A percentile compares a stretch with the other conserved stretches of the same genome.
These are phyloP conservation scores for Ophiostoma ips DNA, from an alignment of 2,329 filamentous ascomycete species.

Conservation along the genomic window DNA sequence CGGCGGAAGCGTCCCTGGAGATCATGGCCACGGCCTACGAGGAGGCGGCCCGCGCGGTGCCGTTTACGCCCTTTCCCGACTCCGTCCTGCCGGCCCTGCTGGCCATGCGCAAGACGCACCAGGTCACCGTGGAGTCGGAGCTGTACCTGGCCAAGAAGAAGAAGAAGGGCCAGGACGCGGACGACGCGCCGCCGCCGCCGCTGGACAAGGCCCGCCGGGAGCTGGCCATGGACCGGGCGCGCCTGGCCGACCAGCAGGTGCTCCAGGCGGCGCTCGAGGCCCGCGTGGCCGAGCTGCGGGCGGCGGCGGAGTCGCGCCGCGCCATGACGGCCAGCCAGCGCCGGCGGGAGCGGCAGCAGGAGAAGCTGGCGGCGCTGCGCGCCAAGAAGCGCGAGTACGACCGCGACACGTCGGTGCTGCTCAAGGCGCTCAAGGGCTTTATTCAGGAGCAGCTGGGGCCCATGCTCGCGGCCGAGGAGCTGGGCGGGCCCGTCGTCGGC, in stretches of 20 bases:
- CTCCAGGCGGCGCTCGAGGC: constrained; percentile 38
- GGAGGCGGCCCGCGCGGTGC: constrained; percentile 44
- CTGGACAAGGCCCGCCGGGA: constrained; percentile 13
- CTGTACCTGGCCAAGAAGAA: constrained; percentile 36
- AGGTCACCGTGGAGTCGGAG: constrained; percentile 50
- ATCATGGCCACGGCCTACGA: constrained; percentile 53
- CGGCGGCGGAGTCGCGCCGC: constrained; percentile 36
- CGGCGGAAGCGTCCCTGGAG: constrained; percentile 23
- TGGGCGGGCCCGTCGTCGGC: constrained; percentile 71
- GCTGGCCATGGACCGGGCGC: constrained; percentile 36
- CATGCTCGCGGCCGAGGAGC: constrained; percentile 70
- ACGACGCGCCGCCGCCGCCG: constrained; percentile 20
- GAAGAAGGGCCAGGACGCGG: too few relatives aligned
- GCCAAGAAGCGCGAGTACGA: constrained; percentile 47
- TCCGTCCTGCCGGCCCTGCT: constrained; percentile 60
- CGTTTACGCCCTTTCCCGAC: constrained; percentile 50
- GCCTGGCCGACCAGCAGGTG: constrained; percentile 39
- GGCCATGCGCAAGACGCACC: constrained; percentile 53
- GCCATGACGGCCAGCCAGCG: constrained; percentile 47
- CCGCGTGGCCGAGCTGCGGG: constrained; percentile 45
- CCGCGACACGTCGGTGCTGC: constrained; percentile 43
- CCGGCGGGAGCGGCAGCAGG: constrained; percentile 47
- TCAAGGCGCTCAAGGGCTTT: constrained; percentile 53
- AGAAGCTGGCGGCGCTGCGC: constrained; percentile 47
- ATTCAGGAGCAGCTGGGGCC: constrained; percentile 55